Base-by-base conservation (phyloP, 257 asterid genomes). In the Mitragyna speciosa region DNA sequence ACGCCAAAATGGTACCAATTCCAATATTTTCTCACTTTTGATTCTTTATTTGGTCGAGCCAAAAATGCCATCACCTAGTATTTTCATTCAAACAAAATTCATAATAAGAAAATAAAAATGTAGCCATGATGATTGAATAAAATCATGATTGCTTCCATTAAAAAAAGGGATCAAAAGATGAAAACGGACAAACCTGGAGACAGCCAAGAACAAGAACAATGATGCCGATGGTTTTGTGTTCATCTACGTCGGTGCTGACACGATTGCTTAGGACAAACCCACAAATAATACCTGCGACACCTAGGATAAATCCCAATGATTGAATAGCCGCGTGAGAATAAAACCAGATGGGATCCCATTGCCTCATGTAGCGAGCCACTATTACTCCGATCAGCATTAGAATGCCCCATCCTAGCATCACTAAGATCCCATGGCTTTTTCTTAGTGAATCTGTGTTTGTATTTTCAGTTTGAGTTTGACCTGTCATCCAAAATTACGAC, bases 331-430 rank as follows among this genome's bases (percentile, higher is more conserved):
- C 74, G 31, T 96, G 99, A n/a, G 89, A 65, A 52, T 96, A 94
- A 79, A 92, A 96, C 99, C 99, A 96, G 1, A 88, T 75, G 28
- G 97, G 98, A 52, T 94, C 98, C 87, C 88, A 92, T 56, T 87
- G 84, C 80, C 88, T 89, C 90, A 89, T 80, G 87, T 94, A 87
- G 0, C 99, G 91, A 56, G 98, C 98, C 52, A 88, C 90, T 87
- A 94, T 87, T 1, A 80, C 92, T 17, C 98, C 99, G 2, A 96
- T 89, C 4, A 92, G 88, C 92, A 96, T 19, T 63, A 94, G n/a
- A 48, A 94, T 92, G 24, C 88, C 94, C 99, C 99, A 96, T 8
- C 97, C 97, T 65, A 96, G 26, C 94, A 92, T 89, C 91, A 87
- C 93, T 81, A 94, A 47, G 5, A 96, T 43, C 82, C 99, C 98